Base-by-base conservation (phyloP, 2,329 filamentous ascomycete species). In the Pezicula radicicola region DNA sequence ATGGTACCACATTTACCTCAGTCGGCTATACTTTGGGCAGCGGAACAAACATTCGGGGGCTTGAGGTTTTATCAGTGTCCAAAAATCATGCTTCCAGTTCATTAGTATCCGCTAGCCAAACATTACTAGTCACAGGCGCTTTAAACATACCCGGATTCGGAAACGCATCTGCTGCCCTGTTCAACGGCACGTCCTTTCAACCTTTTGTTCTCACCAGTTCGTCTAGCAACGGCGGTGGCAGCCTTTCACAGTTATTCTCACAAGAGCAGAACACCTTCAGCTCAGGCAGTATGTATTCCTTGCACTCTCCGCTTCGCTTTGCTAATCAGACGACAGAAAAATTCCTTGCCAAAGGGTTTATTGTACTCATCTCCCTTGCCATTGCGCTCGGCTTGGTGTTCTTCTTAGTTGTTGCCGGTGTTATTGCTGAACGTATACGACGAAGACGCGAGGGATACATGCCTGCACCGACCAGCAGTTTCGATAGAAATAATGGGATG, bases 131-230 rank as follows among this genome's bases (percentile, higher is more conserved):
- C 46, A 90, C 90, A n/a, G 94, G 94, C 37, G 82, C 87, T 49
- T 82, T 99, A 59, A 79, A 84, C 58, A 77, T 97, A 16, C 83
- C 87, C 0, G 74, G 75, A 46, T 91, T 91, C 65, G 92, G 93
- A 53, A 86, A 85, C 52, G 90, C 88, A 6, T 96, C 93, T 13
- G 91, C 90, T 8, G 93, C 86, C 7, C 75, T 97, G 27, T 99
- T 89, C 74, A 90, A 97, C 64, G 94, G 94, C 62, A 90, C 85
- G 10, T 73, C 76, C 3, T 84, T 93, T 66, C 77, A 77, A 48
- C 93, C 94, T 0, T 96, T 93, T 68, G 80, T 91, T 39, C 79
- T 99, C 40, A 89, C 92, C 2, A 87, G 83, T 43, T 87, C 79
- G 53, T 71, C 78, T 12, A 78, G 84, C 62, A 84, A 84, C 53